Evolutionary conservation across 2,329 filamentous ascomycete species (phyloP).

Genomic region (Epichloe festucae): DNA sequence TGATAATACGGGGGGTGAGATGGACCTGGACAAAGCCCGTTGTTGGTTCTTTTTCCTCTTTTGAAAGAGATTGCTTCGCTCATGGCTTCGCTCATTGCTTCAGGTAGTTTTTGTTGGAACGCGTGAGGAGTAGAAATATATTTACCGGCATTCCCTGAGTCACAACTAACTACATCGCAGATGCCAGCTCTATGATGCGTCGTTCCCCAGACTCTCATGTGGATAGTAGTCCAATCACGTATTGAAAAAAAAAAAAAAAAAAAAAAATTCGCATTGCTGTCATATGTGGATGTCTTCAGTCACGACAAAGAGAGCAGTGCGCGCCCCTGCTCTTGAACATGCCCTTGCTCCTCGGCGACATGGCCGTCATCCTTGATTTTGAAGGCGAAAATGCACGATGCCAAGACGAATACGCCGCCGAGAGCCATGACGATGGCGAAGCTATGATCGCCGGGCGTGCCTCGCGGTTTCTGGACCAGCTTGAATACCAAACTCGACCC

Average conservation of each 20-base stretch:
- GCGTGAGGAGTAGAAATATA: neutral
- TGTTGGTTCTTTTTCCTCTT: too few species aligned
- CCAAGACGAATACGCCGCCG: conserved; percentile 64
- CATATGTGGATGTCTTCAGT: neutral
- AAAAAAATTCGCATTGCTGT: neutral
- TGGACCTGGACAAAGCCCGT: too few species aligned
- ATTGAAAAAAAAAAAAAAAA: too few species aligned
- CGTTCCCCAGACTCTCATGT: too few species aligned
- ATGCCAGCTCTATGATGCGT: too few species aligned
- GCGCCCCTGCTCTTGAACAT: conserved; percentile 24
- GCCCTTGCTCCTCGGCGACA: conserved; percentile 23
- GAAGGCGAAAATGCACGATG: conserved; percentile 61
- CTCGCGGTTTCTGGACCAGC: conserved; percentile 74
- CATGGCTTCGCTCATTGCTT: neutral
- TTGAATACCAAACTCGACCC: conserved; percentile 76
- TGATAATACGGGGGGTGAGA: too few species aligned
- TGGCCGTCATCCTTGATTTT: conserved; percentile 49
- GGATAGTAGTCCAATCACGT: too few species aligned
- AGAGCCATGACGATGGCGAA: conserved; percentile 78
- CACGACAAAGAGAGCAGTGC: conserved; percentile 1
- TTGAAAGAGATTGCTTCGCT: neutral
- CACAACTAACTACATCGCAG: too few species aligned
- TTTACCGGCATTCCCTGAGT: too few species aligned
- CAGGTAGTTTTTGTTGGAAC: neutral
- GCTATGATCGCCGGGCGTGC: conserved; percentile 71